These are phyloP conservation scores for Neonectria neomacrospora DNA, from an alignment of 2,329 filamentous ascomycete genomes.

Conservation along the genomic window DNA sequence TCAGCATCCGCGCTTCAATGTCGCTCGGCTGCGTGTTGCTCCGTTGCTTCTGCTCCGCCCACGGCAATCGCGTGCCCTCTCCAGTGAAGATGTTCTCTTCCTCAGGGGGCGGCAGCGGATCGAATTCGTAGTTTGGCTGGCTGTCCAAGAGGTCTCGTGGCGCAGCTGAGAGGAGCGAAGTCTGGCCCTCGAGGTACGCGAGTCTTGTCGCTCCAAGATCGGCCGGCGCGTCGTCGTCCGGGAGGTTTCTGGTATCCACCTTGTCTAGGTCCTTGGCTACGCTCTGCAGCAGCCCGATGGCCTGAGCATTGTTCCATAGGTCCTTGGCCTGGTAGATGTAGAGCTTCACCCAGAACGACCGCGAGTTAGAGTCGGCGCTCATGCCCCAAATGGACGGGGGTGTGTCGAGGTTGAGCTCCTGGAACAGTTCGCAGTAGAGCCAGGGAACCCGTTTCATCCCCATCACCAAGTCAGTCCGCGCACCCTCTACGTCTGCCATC, in stretches of 20 bases:
- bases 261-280: conserved; percentile 68
- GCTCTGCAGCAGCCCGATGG: conserved; percentile 74
- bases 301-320: conserved; percentile 85
- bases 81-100: conserved; percentile 56
- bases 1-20: conserved; percentile 44
- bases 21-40: conserved; percentile 28
- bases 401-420: conserved; percentile 80
- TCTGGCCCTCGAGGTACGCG: conserved; percentile 80
- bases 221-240: conserved; percentile 53
- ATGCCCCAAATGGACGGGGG: conserved; percentile 88
- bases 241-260: conserved; percentile 53
- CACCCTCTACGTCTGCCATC: conserved; percentile 71
- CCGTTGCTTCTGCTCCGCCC: conserved; percentile 23
- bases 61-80: conserved; percentile 34
- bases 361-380: conserved; percentile 70
- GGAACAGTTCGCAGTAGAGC: conserved; percentile 84
- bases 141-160: conserved; percentile 72
- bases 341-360: conserved; percentile 75
- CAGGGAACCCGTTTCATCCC: conserved; percentile 84
- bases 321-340: conserved; percentile 83
- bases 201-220: conserved; percentile 74
- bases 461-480: conserved; percentile 70
- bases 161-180: conserved; percentile 74
- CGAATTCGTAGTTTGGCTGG: conserved; percentile 78
- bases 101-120: conserved; percentile 79